Evolutionary conservation across 768 basidiomycete genomes (phyloP).

Genomic region (Mycena sanguinolenta): DNA sequence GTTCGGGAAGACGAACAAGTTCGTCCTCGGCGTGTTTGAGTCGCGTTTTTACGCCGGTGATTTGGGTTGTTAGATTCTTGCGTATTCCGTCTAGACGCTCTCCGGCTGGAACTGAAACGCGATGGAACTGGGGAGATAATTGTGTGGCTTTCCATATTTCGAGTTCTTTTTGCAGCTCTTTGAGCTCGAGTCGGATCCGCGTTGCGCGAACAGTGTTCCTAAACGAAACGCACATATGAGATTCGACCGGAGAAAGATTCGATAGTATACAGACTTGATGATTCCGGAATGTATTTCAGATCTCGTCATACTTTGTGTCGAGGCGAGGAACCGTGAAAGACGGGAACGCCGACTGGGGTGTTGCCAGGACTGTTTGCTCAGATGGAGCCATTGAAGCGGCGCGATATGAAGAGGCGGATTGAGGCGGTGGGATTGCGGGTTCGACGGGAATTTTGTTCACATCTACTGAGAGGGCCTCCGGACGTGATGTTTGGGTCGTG

Average conservation of each 20-base stretch:
- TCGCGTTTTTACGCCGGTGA: background rate
- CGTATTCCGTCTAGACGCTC: constrained; percentile 18
- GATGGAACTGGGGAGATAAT: constrained; percentile 30
- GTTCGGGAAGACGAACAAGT: constrained; percentile 19
- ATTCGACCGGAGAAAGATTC: background rate
- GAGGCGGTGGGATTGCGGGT: constrained; percentile 9
- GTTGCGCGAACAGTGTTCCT: constrained; percentile 31
- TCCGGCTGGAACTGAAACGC: constrained; percentile 19
- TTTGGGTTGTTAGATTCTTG: background rate
- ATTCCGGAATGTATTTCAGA: constrained; percentile 25
- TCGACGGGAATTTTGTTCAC: constrained; percentile 9
- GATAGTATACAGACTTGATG: constrained; percentile 23
- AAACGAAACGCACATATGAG: background rate
- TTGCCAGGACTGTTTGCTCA: background rate
- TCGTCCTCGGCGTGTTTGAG: constrained; percentile 10
- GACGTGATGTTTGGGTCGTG: background rate
- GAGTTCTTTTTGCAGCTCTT: constrained; percentile 10
- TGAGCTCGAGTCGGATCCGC: constrained; percentile 24
- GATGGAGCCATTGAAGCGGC: constrained; percentile 23
- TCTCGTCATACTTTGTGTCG: constrained; percentile 16
- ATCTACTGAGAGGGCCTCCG: constrained; percentile 18
- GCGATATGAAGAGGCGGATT: constrained; percentile 31
- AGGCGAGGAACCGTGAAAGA: constrained; percentile 16
- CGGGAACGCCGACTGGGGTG: constrained; percentile 29
- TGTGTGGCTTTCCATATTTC: constrained; percentile 28